phyloP scores from a whole-genome alignment of 1,284 basidiomycete species.

The Cutaneotrichosporon sp. region DNA sequence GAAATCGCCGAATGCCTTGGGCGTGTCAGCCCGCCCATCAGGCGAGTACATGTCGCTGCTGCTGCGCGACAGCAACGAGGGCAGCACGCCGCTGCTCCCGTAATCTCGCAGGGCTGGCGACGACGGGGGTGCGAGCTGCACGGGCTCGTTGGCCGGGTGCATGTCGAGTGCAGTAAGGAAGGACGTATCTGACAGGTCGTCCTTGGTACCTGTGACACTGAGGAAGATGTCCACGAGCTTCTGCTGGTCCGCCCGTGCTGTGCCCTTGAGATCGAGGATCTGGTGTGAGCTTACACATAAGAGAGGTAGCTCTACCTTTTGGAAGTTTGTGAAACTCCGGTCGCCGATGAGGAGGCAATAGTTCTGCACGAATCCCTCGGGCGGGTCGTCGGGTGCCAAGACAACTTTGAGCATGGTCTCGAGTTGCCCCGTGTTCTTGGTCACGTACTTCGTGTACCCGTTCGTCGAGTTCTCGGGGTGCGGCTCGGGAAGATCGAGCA shows the following conservation, averaged over 20 bases:
- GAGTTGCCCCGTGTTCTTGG: constrained; percentile 70
- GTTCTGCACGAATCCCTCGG: constrained; percentile 87
- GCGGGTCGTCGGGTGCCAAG: constrained; percentile 82
- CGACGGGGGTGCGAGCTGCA: constrained; percentile 3
- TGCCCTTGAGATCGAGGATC: constrained; percentile 94
- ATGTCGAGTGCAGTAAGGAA: constrained; percentile 91
- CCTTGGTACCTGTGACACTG: constrained; percentile 79
- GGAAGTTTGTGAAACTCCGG: constrained; percentile 89
- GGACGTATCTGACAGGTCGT: constrained; percentile 76
- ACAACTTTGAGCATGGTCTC: constrained; percentile 92
- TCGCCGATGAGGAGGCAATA: constrained; percentile 89
- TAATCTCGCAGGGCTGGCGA: constrained; percentile 27
- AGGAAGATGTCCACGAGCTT: constrained; percentile 85
- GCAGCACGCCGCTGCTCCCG: not conserved
- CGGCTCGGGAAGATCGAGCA: constrained; percentile 66
- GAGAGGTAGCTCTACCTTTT: constrained; percentile 64
- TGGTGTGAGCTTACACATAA: constrained; percentile 39
- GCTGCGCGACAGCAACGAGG: constrained; percentile 21
- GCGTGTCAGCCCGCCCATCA: constrained; percentile 52
- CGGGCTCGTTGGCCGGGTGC: constrained; percentile 54
- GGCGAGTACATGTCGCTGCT: constrained; percentile 30
- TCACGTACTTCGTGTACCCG: constrained; percentile 68
- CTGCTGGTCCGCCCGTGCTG: constrained; percentile 78
- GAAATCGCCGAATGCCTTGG: constrained; percentile 79
- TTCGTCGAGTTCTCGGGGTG: constrained; percentile 38